Base-by-base conservation (phyloP, 139 green algal genomes). In the Chlamydomonas sp. region DNA sequence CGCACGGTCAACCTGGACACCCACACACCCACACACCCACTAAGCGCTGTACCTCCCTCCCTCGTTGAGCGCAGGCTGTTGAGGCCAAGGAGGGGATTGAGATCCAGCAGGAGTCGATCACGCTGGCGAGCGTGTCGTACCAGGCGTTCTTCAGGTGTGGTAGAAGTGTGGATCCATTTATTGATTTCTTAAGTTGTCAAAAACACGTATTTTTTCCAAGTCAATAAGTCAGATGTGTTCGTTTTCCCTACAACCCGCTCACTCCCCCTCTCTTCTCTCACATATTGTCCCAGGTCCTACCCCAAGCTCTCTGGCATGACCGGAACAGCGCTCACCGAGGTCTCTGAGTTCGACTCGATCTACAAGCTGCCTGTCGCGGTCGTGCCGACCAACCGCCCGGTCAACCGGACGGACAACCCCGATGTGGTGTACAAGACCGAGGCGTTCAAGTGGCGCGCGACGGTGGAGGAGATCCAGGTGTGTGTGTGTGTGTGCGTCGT, bases 81-180 rank as follows among this genome's bases (percentile, higher is more conserved):
- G 95, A 99, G 82, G 94, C 95, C 28, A 99, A 99, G 85, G 95
- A 99, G 84, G 80, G 81, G 0, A 70, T 99, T 35, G 54, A 85
- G n/a, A 95, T 99, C 35, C 87, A 98, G 78, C 91, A 96, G 61
- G 95, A 99, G 83, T 94, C 80, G 33, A 77, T 97, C 49, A 98
- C 92, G 8, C 81, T 98, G 20, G 95, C 94, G 0, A 92, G 79
- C 47, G 95, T 99, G 38, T 95, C 86, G 2, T 99, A 98, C 81
- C 95, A 98, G 85, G 85, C 83, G 47, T 91, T 89, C 75, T 91
- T 91, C 83, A 66, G 83, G 26, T 13, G 59, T n/a, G n/a, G n/a
- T n/a, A n/a, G 74, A 35, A 26, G 57, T 24, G 57, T 24, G 57
- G 57, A 10, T 64, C 24, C 8, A 16, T 24, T 28, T 28, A 16